Percentiles rank a stretch among this genome's conserved stretches.
Conservation (phyloP, 169 alveolate species). For the Plasmodium reichenowi region DNA sequence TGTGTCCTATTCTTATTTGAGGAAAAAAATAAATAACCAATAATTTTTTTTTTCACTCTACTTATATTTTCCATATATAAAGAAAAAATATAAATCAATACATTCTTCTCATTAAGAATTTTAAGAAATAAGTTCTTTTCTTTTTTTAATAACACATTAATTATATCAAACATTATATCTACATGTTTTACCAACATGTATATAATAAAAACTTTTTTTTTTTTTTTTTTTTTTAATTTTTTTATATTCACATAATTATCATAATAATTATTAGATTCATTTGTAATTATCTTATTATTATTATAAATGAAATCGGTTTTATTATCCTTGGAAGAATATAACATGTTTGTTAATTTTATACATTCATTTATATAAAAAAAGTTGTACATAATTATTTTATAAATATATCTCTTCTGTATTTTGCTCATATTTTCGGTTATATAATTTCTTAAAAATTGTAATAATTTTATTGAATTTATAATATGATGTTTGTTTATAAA, state of each 20-base stretch:
- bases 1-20: constrained; percentile 5
- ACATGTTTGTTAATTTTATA: no score
- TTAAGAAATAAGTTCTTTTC: neutral
- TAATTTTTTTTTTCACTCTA: constrained; percentile 17
- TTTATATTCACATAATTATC: neutral
- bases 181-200: no score
- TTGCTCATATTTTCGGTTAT: constrained; percentile 5
- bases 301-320: neutral
- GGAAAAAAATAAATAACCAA: constrained; percentile 7
- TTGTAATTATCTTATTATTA: no score
- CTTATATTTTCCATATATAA: constrained; percentile 2
- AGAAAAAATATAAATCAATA: constrained; percentile 33
- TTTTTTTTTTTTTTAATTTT: neutral
- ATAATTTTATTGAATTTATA: neutral
- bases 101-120: constrained; percentile 26
- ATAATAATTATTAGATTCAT: neutral
- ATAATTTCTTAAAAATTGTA: constrained; percentile 7
- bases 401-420: constrained; percentile 30
- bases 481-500: constrained; percentile 9
- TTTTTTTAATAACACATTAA: neutral
- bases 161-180: no score
- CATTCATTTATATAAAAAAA: constrained; percentile 23
- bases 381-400: constrained; percentile 21
- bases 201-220: neutral
- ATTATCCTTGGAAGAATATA: neutral